Percentiles rank a stretch among this genome's conserved stretches.
These are phyloP conservation scores for Pseudofabraea citricarpa DNA, from an alignment of 2,329 filamentous ascomycete genomes.

Conservation along the genomic window DNA sequence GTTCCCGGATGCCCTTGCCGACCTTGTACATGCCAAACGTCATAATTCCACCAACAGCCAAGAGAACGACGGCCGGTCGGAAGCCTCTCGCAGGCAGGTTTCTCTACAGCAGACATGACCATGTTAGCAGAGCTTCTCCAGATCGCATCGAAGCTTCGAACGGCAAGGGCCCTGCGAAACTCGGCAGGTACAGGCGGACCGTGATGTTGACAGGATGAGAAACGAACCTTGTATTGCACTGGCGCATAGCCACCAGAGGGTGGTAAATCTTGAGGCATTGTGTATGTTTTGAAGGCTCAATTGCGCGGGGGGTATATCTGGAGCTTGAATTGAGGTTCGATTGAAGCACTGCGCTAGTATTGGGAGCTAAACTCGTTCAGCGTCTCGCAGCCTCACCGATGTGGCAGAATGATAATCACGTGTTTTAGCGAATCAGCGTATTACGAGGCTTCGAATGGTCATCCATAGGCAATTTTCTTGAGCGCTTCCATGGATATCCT, in stretches of 20 bases:
- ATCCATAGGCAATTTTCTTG: too few species aligned
- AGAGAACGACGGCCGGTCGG: conserved; percentile 72
- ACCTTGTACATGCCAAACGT: conserved; percentile 87
- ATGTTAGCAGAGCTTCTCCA: conserved; percentile 2
- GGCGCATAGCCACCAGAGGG: conserved; percentile 90
- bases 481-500: too few species aligned
- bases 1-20: conserved; percentile 78
- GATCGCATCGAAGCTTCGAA: neutral
- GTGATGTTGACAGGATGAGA: neutral
- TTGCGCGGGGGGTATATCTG: neutral
- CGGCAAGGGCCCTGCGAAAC: neutral
- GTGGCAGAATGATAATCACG: too few species aligned
- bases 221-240: conserved; percentile 89
- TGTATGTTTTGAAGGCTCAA: conserved; percentile 27
- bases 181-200: neutral
- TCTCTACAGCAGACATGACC: conserved; percentile 51
- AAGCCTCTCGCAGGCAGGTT: conserved; percentile 91
- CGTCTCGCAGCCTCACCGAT: too few species aligned
- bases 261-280: conserved; percentile 97
- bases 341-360: too few species aligned
- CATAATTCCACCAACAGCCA: conserved; percentile 75
- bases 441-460: too few species aligned
- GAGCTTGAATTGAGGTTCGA: conserved; percentile 4
- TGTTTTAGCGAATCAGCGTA: too few species aligned
- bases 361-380: too few species aligned